phyloP scores from a whole-genome alignment of 1,284 basidiomycete genomes.

The Trichosporon sp. region DNA sequence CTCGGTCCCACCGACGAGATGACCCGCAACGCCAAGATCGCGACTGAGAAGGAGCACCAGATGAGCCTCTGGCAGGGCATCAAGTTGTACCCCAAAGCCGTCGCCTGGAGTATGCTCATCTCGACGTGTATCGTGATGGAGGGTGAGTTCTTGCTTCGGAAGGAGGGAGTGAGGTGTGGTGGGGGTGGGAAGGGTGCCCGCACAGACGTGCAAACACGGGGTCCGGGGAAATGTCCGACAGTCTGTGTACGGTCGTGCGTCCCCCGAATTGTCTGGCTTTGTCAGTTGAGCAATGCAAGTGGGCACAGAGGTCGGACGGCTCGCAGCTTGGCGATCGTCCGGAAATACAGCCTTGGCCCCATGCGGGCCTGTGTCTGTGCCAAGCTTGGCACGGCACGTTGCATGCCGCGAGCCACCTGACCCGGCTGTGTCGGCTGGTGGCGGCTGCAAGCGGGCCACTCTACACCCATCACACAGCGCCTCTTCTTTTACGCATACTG shows the following conservation, averaged over 20 bases:
- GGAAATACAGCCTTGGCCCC: background rate
- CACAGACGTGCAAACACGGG: background rate
- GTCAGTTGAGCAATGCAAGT: background rate
- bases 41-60: slow-evolving; percentile 51
- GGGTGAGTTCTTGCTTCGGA: slow-evolving; percentile 33
- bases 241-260: background rate
- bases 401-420: background rate
- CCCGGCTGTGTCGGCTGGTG: slow-evolving; percentile 4
- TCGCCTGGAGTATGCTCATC: slow-evolving; percentile 58
- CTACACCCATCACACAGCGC: too few relatives aligned
- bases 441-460: background rate
- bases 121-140: slow-evolving; percentile 60
- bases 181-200: too few relatives aligned
- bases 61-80: slow-evolving; percentile 54
- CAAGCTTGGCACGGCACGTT: background rate
- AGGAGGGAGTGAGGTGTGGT: background rate
- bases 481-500: too few relatives aligned
- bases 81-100: slow-evolving; percentile 58
- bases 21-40: slow-evolving; percentile 25
- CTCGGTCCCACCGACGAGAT: slow-evolving; percentile 21
- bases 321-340: background rate
- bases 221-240: background rate
- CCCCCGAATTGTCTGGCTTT: background rate
- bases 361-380: background rate
- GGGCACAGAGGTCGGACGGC: background rate